Percentiles rank a stretch among this genome's conserved stretches.
phyloP scores from a whole-genome alignment of 2,329 filamentous ascomycete species.

The Coniochaeta sp. region DNA sequence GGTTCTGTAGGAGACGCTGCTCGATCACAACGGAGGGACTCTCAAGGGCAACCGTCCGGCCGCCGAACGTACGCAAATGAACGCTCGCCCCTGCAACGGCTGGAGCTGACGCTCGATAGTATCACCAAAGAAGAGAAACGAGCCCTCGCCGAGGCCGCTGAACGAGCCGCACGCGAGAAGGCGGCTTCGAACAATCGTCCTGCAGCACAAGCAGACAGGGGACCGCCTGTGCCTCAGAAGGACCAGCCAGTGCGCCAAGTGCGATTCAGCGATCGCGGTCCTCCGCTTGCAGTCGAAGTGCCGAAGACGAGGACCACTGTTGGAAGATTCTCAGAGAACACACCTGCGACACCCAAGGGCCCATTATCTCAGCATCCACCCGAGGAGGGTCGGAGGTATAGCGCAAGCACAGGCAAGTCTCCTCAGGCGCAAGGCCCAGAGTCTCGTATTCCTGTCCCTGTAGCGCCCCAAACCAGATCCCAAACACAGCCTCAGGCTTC shows the following conservation, averaged over 20 bases:
- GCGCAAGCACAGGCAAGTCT: conserved; percentile 17
- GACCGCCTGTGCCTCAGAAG: neutral
- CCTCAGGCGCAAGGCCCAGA: conserved; percentile 16
- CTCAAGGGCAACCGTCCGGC: conserved; percentile 29
- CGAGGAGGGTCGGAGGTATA: conserved; percentile 20
- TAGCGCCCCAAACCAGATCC: conserved; percentile 7
- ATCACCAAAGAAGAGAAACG: conserved; percentile 96
- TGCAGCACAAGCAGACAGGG: conserved; percentile 8
- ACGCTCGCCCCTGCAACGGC: conserved; percentile 84
- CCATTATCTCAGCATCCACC: conserved; percentile 23
- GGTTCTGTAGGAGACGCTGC: conserved; percentile 9
- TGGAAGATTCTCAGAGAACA: conserved; percentile 13
- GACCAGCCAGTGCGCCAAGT: conserved; percentile 18
- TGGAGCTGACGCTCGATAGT: conserved; percentile 83
- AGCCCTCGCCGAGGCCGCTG: conserved; percentile 75
- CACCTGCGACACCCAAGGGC: conserved; percentile 16
- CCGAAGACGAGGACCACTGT: conserved; percentile 11
- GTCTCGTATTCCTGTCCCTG: conserved; percentile 18
- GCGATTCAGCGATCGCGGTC: conserved; percentile 21
- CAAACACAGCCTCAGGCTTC: conserved; percentile 17
- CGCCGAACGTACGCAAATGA: conserved; percentile 65
- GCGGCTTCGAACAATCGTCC: conserved; percentile 12
- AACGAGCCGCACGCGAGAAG: conserved; percentile 61
- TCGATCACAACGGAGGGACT: conserved; percentile 23
- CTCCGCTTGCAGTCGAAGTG: conserved; percentile 11